A percentile compares a stretch with the other conserved stretches of the same genome.
Evolutionary conservation across 352 stramenopile genomes (phyloP).

Genomic region (Lagenidium giganteum): DNA sequence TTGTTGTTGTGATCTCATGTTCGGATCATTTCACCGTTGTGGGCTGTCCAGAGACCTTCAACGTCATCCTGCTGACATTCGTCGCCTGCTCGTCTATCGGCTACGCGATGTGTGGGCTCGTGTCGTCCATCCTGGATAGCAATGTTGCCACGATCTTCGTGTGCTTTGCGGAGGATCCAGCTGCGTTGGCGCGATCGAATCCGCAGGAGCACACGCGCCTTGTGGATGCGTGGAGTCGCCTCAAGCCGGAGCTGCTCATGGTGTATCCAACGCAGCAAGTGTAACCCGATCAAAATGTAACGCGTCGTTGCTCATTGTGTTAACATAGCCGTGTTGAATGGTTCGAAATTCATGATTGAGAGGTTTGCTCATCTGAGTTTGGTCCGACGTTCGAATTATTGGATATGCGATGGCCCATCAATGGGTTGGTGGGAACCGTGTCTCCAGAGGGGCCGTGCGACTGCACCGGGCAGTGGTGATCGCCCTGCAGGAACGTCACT

Average conservation of each 20-base stretch:
- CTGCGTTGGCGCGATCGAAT: slow-evolving; percentile 59
- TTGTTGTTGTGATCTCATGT: neutral
- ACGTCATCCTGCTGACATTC: slow-evolving; percentile 76
- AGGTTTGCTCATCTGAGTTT: no score
- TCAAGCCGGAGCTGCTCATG: slow-evolving; percentile 67
- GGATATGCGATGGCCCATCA: no score
- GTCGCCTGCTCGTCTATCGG: slow-evolving; percentile 63
- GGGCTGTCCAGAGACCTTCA: slow-evolving; percentile 65
- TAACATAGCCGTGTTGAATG: no score
- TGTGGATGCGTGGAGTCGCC: slow-evolving; percentile 57
- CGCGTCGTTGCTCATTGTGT: no score
- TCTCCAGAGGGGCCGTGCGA: no score
- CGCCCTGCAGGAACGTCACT: no score
- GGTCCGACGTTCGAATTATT: no score
- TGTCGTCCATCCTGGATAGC: slow-evolving; percentile 80
- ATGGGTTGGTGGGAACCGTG: no score
- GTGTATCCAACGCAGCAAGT: slow-evolving; percentile 30
- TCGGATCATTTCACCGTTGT: neutral
- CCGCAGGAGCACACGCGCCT: slow-evolving; percentile 68
- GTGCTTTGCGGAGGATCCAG: slow-evolving; percentile 81
- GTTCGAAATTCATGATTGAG: no score
- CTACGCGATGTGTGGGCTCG: slow-evolving; percentile 82
- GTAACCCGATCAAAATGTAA: no score
- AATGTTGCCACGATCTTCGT: slow-evolving; percentile 86
- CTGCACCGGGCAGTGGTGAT: no score